These are phyloP conservation scores for Cystobasidium tubakii DNA, from an alignment of 768 basidiomycete genomes.

Conservation along the genomic window DNA sequence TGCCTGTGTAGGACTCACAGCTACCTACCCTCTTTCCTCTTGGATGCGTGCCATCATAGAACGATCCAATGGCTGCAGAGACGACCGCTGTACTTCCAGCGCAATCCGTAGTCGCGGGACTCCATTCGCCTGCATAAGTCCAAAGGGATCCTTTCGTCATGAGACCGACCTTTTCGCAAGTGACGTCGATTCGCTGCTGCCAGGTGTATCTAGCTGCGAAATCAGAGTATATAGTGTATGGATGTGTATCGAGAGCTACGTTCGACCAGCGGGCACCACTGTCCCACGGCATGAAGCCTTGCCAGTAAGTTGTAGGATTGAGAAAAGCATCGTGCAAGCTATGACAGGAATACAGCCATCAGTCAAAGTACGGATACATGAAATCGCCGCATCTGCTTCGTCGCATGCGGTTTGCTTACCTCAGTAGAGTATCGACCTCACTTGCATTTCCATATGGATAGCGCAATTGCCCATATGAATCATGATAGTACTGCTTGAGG, in stretches of 20 bases:
- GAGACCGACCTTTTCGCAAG: background rate
- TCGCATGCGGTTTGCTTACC: constrained; percentile 3
- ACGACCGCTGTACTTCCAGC: background rate
- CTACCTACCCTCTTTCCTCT: constrained; percentile 45
- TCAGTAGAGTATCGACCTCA: constrained; percentile 16
- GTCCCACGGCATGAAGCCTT: constrained; percentile 28
- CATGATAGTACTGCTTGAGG: constrained; percentile 30
- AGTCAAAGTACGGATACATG: no score
- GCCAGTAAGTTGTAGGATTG: constrained; percentile 13
- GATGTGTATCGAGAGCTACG: constrained; percentile 32
- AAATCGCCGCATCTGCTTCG: no score
- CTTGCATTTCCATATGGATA: constrained; percentile 20
- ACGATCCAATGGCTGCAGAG: constrained; percentile 33
- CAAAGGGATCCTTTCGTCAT: constrained; percentile 35
- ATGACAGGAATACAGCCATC: no score
- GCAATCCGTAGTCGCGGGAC: constrained; percentile 49
- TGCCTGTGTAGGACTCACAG: constrained; percentile 57
- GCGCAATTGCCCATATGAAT: constrained; percentile 6
- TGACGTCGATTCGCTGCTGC: constrained; percentile 8
- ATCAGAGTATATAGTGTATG: constrained; percentile 31
- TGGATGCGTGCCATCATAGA: constrained; percentile 49
- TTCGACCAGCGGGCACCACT: constrained; percentile 11
- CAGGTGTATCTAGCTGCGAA: background rate
- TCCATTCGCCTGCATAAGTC: constrained; percentile 50
- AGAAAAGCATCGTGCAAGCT: constrained; percentile 19